Base-by-base conservation (phyloP, 164 flowering plant species). In the Euptelea pleiosperma region DNA sequence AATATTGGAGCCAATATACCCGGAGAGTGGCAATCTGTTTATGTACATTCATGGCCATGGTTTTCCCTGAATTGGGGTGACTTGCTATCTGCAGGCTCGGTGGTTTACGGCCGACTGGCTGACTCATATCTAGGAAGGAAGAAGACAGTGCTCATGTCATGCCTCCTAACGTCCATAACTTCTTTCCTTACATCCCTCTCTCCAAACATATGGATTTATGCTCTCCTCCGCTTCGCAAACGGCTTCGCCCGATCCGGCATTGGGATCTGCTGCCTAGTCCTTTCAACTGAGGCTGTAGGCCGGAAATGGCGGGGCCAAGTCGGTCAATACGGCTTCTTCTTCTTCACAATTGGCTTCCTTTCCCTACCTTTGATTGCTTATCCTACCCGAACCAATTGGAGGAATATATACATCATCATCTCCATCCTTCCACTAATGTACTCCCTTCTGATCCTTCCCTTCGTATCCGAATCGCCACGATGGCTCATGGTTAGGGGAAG, bases 251-350 rank as follows among this genome's bases (percentile, higher is more conserved):
- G 87, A 18, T 76, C 87, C 0, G 84, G 86, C 11, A 77, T 82
- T 8, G 87, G 89, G 0, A 77, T 76, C 6, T 80, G 84, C 64
- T 71, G 84, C 29, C 75, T 80, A 8, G 87, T 84, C 35, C 83
- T 86, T 31, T 64, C 89, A 0, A 83, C 89, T 0, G 89, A 86
- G 63, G 66, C 40, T 0, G 86, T 84, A 0, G 93, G 93, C 4
- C 65, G 78, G 10, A 76, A 76, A 57, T 79, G 84, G 86, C 77
- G 83, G 6, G 86, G 82, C 35, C 89, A 80, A 63, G 86, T 84
- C 0, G 86, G 93, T 34, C 83, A 77, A 42, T 77, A 70, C 35
- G 83, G 89, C 5, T 84, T 86, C 69, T 79, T 82, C 61, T 75
- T 82, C 75, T 86, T 82, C 80, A 71, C 89, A 1, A 57, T 57